Evolutionary conservation across 2,329 filamentous ascomycete species (phyloP).

Genomic region (Monosporascus ibericus): DNA sequence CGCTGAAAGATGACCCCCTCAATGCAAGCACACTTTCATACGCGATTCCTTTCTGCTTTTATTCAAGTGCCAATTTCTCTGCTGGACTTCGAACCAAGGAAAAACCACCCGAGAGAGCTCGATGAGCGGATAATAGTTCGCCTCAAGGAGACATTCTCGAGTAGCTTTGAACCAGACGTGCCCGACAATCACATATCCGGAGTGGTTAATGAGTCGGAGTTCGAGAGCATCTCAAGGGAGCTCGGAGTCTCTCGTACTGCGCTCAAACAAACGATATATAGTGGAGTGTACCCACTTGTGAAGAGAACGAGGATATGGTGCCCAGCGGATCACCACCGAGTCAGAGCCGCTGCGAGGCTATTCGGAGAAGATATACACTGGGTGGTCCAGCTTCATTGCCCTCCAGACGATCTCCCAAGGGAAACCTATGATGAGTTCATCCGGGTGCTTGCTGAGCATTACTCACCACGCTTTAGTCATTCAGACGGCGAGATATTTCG

Average conservation of each 20-base stretch:
- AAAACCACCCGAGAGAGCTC: not conserved
- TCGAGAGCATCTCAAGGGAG: not conserved
- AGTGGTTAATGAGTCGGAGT: not conserved
- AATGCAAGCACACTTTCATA: not conserved
- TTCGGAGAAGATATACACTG: not conserved
- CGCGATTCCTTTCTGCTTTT: not conserved
- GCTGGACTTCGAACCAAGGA: not conserved
- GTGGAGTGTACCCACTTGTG: not conserved
- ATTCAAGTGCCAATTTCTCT: not conserved
- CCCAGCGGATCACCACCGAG: not conserved
- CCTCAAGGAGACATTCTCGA: not conserved
- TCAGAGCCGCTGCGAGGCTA: not conserved
- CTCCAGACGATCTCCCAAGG: not conserved
- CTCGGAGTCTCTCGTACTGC: not conserved
- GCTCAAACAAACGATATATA: not conserved
- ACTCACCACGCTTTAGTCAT: not conserved
- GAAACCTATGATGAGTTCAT: not conserved
- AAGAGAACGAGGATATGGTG: not conserved
- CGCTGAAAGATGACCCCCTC: not conserved
- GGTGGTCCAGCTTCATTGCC: not conserved
- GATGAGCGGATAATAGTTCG: not conserved
- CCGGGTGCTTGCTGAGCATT: not conserved
- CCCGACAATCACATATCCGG: not conserved
- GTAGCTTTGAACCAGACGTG: not conserved
- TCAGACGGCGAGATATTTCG: not conserved